Conservation (phyloP, 2,329 filamentous ascomycete species). For the Aspergillus pseudotamarii region DNA sequence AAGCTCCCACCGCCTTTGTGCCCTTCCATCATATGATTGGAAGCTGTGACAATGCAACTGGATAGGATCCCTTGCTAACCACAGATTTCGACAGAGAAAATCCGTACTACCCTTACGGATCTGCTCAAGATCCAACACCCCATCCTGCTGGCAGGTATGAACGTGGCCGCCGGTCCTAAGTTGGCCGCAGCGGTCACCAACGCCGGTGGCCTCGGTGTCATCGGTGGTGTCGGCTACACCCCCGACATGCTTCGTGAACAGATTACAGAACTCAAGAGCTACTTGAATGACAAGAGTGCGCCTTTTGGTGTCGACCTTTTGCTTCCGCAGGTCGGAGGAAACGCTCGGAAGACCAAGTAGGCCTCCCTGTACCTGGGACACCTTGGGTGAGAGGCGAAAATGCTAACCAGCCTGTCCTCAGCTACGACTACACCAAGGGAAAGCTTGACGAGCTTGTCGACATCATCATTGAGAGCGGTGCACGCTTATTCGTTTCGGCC, state of each 20-base stretch:
- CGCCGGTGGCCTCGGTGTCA: constrained; percentile 92
- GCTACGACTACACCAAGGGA: constrained; percentile 99
- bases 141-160: constrained; percentile 95
- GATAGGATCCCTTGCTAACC: constrained; percentile 25
- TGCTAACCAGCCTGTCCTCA: constrained; percentile 43
- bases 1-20: constrained; percentile 44
- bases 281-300: constrained; percentile 24
- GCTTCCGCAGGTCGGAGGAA: constrained; percentile 91
- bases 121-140: constrained; percentile 98
- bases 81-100: constrained; percentile 64
- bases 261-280: constrained; percentile 83
- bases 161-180: constrained; percentile 95
- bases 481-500: constrained; percentile 93
- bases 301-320: constrained; percentile 55
- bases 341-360: constrained; percentile 90
- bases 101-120: constrained; percentile 91
- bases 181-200: constrained; percentile 96
- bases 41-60: constrained; percentile 19
- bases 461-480: constrained; percentile 89
- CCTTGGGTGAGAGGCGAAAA: constrained; percentile 1
- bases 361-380: constrained; percentile 14
- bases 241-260: constrained; percentile 97
- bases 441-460: constrained; percentile 89
- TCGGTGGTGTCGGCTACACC: constrained; percentile 88
- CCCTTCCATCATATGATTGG: constrained; percentile 16